phyloP scores from a whole-genome alignment of 148 eudicot species.

The Vaccinium macrocarpon region DNA sequence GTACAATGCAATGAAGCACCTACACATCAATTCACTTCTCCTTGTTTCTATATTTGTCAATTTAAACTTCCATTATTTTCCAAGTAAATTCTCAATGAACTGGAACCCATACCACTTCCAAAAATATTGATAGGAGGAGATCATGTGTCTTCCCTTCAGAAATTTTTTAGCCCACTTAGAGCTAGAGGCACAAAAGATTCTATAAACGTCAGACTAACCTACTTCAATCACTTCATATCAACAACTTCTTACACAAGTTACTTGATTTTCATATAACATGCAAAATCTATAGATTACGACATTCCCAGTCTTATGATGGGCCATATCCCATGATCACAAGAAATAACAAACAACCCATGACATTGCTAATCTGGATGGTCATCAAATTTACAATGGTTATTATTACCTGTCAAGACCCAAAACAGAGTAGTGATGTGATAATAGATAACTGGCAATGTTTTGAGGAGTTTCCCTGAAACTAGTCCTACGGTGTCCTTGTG shows the following conservation, averaged over 20 bases:
- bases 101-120: not conserved
- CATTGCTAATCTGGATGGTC: not conserved
- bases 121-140: not conserved
- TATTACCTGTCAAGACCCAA: constrained; percentile 94
- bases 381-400: not conserved
- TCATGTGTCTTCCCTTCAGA: not conserved
- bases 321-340: not conserved
- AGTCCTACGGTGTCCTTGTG: constrained; percentile 46
- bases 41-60: not conserved
- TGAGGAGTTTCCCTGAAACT: constrained; percentile 67
- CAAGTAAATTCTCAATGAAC: not conserved
- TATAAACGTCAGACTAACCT: not conserved
- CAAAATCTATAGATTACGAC: not conserved
- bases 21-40: not conserved
- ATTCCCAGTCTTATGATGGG: not conserved
- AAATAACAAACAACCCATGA: not conserved
- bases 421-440: constrained; percentile 90
- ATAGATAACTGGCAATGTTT: constrained; percentile 36
- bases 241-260: not conserved
- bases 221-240: not conserved
- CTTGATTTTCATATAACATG: not conserved
- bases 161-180: not conserved
- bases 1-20: not conserved
- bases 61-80: constrained; percentile 7
- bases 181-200: not conserved